Evolutionary conservation across 805 yeast species (phyloP), one percentile per base, ranked within the genome.

Genomic region (Hanseniaspora lindneri): DNA sequence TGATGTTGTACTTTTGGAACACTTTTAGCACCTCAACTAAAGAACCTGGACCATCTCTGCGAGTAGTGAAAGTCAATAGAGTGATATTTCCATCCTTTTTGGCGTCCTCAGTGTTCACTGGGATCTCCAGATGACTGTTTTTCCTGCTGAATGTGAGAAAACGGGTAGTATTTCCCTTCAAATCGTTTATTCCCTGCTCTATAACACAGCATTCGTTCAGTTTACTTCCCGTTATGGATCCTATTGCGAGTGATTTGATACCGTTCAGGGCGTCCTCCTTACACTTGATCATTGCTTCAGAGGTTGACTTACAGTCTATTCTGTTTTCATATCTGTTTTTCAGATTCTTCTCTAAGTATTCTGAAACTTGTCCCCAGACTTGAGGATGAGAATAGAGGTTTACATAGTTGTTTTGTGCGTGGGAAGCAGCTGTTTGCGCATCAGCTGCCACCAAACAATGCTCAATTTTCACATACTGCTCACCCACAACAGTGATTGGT

Each of bases 341-440:
- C 59, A 67, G 53, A 53, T 51, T 44, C 13, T 47, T 53, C 17
- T 67, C 59, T 36, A 83, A 60, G 66, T 83, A 92, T 20, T 66
- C 61, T 2, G 72, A 67, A 43, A 84, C 80, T 61, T 89, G 98
- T 9, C 96, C 94, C 98, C 98, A 89, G 0, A 88, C 98, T 62
- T 89, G 98, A 1, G 98, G 96, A 64, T 89, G 98, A 3, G 96
- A 83, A 65, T 83, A 84, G 17, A 89, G 73, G 28, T 70, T 74
- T 14, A 60, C 63, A 44, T 87, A 72, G 7, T 28, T 13, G 3
- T 35, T 25, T 3, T 13, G 14, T 11, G 14, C 33, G 27, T 37
- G 39, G n/a, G 33, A 13, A 8, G 16, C 20, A 13, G 46, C 37
- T 17, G 17, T 34, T 5, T 42, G 40, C 3, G 25, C 25, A 6